These are phyloP conservation scores for Epichloe gansuensis DNA, from an alignment of 2,329 filamentous ascomycete species.

Conservation along the genomic window DNA sequence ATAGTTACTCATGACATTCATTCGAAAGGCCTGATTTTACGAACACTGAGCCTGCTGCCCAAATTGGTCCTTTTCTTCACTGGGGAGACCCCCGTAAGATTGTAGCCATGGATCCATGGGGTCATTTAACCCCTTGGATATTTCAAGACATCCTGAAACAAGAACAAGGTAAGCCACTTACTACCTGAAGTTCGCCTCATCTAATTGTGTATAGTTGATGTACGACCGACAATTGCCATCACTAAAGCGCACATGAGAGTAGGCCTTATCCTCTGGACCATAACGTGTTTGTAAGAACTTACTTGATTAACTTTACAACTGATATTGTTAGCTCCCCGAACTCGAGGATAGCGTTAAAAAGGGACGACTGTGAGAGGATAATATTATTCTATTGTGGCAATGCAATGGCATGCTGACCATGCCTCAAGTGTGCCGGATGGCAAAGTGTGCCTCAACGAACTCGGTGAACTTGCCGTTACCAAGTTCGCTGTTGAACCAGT, in stretches of 20 bases:
- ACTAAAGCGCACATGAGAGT: constrained; percentile 87
- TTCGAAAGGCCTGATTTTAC: constrained; percentile 41
- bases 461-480: constrained; percentile 80
- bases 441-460: constrained; percentile 76
- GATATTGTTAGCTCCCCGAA: constrained; percentile 54
- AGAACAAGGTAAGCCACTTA: constrained; percentile 43
- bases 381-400: background rate
- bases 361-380: constrained; percentile 51
- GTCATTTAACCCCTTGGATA: constrained; percentile 74
- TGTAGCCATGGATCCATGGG: constrained; percentile 91
- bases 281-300: background rate
- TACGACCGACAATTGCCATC: constrained; percentile 81
- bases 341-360: constrained; percentile 75
- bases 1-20: constrained; percentile 6
- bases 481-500: constrained; percentile 96
- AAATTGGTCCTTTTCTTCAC: constrained; percentile 77
- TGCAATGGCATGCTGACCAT: background rate
- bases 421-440: constrained; percentile 53
- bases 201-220: constrained; percentile 45
- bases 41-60: constrained; percentile 80
- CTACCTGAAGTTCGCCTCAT: background rate
- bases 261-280: constrained; percentile 2
- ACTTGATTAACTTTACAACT: background rate
- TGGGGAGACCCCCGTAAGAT: constrained; percentile 91
- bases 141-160: constrained; percentile 68